A percentile compares a stretch with the other conserved stretches of the same genome.
These are phyloP conservation scores for Gynandropsis gynandra DNA, from an alignment of 345 rosid species.

Conservation along the genomic window DNA sequence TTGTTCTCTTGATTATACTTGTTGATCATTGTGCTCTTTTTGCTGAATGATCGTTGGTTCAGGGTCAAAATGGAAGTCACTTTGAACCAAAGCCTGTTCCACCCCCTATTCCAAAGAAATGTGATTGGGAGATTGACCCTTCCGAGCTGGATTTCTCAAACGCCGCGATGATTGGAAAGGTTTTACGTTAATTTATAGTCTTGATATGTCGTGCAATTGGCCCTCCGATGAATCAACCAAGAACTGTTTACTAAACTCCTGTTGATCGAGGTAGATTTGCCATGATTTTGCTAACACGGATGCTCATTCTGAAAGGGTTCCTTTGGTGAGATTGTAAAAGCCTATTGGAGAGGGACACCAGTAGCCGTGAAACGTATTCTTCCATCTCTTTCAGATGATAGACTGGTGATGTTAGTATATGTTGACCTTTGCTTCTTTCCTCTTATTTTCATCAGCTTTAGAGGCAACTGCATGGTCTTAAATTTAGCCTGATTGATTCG, in stretches of 20 bases:
- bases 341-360: conserved; percentile 97
- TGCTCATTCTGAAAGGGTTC: conserved; percentile 58
- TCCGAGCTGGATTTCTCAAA: conserved; percentile 87
- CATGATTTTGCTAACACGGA: conserved; percentile 23
- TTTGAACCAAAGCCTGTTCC: conserved; percentile 94
- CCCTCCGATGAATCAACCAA: not conserved
- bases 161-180: conserved; percentile 82
- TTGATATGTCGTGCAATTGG: not conserved
- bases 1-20: no score
- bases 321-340: conserved; percentile 94
- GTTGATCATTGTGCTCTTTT: no score
- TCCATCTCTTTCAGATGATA: conserved; percentile 96
- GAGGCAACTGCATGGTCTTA: no score
- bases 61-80: conserved; percentile 99
- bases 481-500: no score
- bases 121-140: conserved; percentile 99
- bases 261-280: not conserved
- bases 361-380: conserved; percentile 96
- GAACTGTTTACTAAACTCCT: not conserved
- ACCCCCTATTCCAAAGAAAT: conserved; percentile 91
- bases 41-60: conserved; percentile 18
- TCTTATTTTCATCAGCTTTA: not conserved
- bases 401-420: conserved; percentile 81
- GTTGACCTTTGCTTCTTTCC: conserved; percentile 1
- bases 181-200: conserved; percentile 21